Evolutionary conservation across 2,329 filamentous ascomycete genomes (phyloP), one percentile per base, ranked within the genome.

Genomic region (Pestalotiopsis fici): DNA sequence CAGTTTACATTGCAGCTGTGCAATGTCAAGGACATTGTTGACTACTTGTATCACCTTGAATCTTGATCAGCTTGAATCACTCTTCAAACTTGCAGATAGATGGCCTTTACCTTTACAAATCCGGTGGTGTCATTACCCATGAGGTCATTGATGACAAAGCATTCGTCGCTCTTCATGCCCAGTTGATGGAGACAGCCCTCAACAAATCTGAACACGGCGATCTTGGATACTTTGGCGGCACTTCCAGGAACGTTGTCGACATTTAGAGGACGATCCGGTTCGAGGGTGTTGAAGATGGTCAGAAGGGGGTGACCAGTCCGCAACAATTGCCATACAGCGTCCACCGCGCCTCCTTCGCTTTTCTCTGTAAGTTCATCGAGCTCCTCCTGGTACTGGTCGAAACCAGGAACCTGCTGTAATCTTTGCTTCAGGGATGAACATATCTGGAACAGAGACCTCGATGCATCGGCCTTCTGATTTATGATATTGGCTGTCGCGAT

Each of bases 41-140:
- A 99, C 93, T 67, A 97, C 93, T 81, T 94, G 93, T 27, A 93
- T 95, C 67, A 97, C 95, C 89, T 92, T 71, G 50, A 47, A 11
- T 55, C 1, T 25, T 4, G 50, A 23, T 67, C 59, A 66, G 65
- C 21, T 59, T 57, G 15, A 11, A 27, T 31, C n/a, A 18, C 7
- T 6, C 27, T 27, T 35, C 31, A 1, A n/a, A 43, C 23, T 5
- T 56, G 15, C 7, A 56, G 28, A n/a, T n/a, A 4, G 62, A 47
- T 18, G 21, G 35, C 47, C 4, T 15, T 69, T 77, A 94, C 93
- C 88, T 98, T 98, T 72, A 98, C 94, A 78, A 99, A 98, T 3
- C 96, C 96, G 57, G 94, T 98, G 1, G 96, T 99, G 79, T 98
- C 97, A 74, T 95, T 94, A 65, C 94, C 93, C 80, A 96, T 95